These are phyloP conservation scores for Ustilago cynodontis DNA, from an alignment of 1,284 basidiomycete species.

Conservation along the genomic window DNA sequence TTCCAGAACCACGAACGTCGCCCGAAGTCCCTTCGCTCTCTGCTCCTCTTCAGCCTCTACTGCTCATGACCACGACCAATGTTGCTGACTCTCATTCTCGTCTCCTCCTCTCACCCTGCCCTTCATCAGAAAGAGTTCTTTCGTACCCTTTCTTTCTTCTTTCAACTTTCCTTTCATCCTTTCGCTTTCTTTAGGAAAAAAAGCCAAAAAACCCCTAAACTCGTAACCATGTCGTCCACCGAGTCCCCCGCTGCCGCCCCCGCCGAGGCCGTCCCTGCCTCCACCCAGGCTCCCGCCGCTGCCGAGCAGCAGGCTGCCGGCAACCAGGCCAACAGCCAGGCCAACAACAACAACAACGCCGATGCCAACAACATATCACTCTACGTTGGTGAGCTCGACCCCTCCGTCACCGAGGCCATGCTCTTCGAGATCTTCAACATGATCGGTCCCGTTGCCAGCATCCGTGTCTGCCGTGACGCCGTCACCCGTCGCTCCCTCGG, in stretches of 20 bases:
- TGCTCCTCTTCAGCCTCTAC: not conserved
- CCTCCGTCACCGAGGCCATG: slow-evolving; percentile 98
- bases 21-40: not conserved
- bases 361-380: slow-evolving; percentile 78
- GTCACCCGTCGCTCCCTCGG: slow-evolving; percentile 99
- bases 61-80: not conserved
- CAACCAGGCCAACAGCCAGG: slow-evolving; percentile 28
- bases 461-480: slow-evolving; percentile 99
- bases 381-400: slow-evolving; percentile 99
- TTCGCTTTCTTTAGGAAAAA: slow-evolving; percentile 16
- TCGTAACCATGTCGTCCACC: slow-evolving; percentile 56
- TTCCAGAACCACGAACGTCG: not conserved
- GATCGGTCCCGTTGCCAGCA: slow-evolving; percentile 98
- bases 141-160: slow-evolving; percentile 40
- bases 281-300: slow-evolving; percentile 40
- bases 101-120: not conserved
- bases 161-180: slow-evolving; percentile 5
- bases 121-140: slow-evolving; percentile 31
- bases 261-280: slow-evolving; percentile 53
- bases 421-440: slow-evolving; percentile 99
- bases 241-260: slow-evolving; percentile 54
- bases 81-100: slow-evolving; percentile 15
- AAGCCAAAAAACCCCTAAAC: slow-evolving; percentile 10
- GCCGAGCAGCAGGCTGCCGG: slow-evolving; percentile 66
- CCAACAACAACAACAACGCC: slow-evolving; percentile 43